Evolutionary conservation across 2,329 filamentous ascomycete genomes (phyloP).

Genomic region (Periconia macrospinosa): DNA sequence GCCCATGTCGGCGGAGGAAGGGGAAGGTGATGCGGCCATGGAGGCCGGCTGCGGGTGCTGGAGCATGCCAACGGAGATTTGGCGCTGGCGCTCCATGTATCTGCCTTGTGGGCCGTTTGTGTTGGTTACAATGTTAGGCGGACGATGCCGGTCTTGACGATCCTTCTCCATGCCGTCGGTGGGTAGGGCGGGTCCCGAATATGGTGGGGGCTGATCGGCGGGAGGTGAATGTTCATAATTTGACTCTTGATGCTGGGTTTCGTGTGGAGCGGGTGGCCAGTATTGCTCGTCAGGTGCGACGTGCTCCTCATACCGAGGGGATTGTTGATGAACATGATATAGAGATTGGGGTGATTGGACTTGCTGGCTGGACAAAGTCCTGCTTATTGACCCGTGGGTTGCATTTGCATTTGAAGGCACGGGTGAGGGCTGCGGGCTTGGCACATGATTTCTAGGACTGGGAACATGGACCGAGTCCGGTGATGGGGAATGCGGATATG

Average conservation of each 20-base stretch:
- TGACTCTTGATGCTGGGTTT: slow-evolving; percentile 4
- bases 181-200: slow-evolving; percentile 32
- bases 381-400: no score
- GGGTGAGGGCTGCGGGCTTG: slow-evolving; percentile 20
- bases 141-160: slow-evolving; percentile 22
- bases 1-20: slow-evolving; percentile 40
- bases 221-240: slow-evolving; percentile 23
- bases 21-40: slow-evolving; percentile 42
- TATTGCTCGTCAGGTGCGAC: slow-evolving; percentile 7
- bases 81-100: slow-evolving; percentile 30
- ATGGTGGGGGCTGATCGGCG: slow-evolving; percentile 37
- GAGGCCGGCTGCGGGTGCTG: slow-evolving; percentile 43
- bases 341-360: slow-evolving; percentile 12
- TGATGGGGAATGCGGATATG: slow-evolving; percentile 31
- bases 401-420: slow-evolving; percentile 27
- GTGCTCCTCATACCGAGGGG: slow-evolving; percentile 5
- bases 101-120: slow-evolving; percentile 14
- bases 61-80: slow-evolving; percentile 36
- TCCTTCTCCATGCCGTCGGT: slow-evolving; percentile 37
- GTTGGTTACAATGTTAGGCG: slow-evolving; percentile 34
- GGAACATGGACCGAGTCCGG: slow-evolving; percentile 16
- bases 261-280: slow-evolving; percentile 2
- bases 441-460: slow-evolving; percentile 26
- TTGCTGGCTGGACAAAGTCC: slow-evolving; percentile 8
- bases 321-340: slow-evolving; percentile 5